Evolutionary conservation across 192 early-diverging fungal genomes (phyloP).

Genomic region (Coemansia sp.): DNA sequence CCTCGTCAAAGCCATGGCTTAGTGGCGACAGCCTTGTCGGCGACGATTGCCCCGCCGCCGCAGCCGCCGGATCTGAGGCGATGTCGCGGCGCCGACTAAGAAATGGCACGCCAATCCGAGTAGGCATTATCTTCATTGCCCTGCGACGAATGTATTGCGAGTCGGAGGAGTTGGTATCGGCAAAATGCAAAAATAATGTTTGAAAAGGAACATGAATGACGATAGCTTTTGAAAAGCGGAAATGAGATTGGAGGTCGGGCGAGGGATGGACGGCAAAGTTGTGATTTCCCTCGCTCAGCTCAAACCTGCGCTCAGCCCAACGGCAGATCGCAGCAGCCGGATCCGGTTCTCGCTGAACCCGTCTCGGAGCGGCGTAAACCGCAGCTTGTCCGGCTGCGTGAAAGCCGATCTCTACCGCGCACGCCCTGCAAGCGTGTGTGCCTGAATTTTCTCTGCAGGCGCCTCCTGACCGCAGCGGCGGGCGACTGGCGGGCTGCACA

Average conservation of each 20-base stretch:
- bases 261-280: not conserved
- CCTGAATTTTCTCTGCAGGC: not conserved
- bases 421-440: not conserved
- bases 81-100: conserved; percentile 25
- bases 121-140: conserved; percentile 23
- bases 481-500: not conserved
- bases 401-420: not conserved
- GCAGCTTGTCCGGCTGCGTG: not conserved
- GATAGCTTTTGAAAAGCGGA: not conserved
- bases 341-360: not conserved
- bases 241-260: not conserved
- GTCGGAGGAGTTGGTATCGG: not conserved
- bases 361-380: not conserved
- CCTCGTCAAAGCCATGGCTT: not conserved
- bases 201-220: not conserved
- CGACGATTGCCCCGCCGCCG: too few relatives aligned
- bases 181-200: conserved; percentile 2
- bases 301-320: not conserved
- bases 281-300: not conserved
- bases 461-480: not conserved
- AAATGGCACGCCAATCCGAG: conserved; percentile 36
- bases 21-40: conserved; percentile 6
- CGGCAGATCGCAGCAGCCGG: not conserved
- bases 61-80: not conserved
- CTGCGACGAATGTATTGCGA: not conserved